Percentiles rank a stretch among this genome's conserved stretches.
Evolutionary conservation across 352 stramenopile species (phyloP).

Genomic region (Elongisporangium senticosum): DNA sequence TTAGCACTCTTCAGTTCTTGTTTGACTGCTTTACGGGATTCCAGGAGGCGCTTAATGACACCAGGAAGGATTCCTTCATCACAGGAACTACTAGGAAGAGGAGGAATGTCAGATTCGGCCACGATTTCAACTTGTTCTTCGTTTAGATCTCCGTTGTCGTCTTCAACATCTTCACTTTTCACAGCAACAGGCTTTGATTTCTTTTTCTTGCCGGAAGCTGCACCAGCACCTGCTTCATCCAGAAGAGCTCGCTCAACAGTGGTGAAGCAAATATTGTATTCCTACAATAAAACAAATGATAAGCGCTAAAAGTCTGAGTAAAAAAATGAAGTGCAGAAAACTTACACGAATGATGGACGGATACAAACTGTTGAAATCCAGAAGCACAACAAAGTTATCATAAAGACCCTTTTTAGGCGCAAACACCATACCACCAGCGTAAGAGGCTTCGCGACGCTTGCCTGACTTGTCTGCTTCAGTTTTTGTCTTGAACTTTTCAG

Average conservation of each 20-base stretch:
- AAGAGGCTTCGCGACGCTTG: slow-evolving; percentile 87
- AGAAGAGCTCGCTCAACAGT: slow-evolving; percentile 91
- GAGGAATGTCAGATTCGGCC: slow-evolving; percentile 83
- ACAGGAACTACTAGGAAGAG: slow-evolving; percentile 61
- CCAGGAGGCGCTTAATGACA: slow-evolving; percentile 97
- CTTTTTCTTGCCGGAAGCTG: slow-evolving; percentile 38
- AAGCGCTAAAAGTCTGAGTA: slow-evolving; percentile 4
- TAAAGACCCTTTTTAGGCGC: slow-evolving; percentile 99
- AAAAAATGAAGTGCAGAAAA: slow-evolving; percentile 4
- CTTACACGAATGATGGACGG: slow-evolving; percentile 96
- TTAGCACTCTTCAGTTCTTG: slow-evolving; percentile 94
- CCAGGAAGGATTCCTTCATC: slow-evolving; percentile 92
- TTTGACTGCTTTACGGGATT: slow-evolving; percentile 98
- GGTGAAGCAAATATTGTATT: slow-evolving; percentile 99
- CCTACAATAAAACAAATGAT: slow-evolving; percentile 52
- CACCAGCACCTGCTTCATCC: slow-evolving; percentile 31
- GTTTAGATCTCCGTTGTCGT: slow-evolving; percentile 16
- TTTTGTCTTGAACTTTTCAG: slow-evolving; percentile 89
- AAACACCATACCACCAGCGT: slow-evolving; percentile 98
- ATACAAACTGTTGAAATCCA: slow-evolving; percentile 99
- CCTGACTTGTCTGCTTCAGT: slow-evolving; percentile 53
- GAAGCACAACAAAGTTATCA: slow-evolving; percentile 99
- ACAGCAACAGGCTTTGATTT: slow-evolving; percentile 58
- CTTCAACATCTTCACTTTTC: slow-evolving; percentile 75
- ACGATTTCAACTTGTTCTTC: slow-evolving; percentile 48